These are phyloP conservation scores for Exophiala viscosa DNA, from an alignment of 2,329 filamentous ascomycete genomes.

Conservation along the genomic window DNA sequence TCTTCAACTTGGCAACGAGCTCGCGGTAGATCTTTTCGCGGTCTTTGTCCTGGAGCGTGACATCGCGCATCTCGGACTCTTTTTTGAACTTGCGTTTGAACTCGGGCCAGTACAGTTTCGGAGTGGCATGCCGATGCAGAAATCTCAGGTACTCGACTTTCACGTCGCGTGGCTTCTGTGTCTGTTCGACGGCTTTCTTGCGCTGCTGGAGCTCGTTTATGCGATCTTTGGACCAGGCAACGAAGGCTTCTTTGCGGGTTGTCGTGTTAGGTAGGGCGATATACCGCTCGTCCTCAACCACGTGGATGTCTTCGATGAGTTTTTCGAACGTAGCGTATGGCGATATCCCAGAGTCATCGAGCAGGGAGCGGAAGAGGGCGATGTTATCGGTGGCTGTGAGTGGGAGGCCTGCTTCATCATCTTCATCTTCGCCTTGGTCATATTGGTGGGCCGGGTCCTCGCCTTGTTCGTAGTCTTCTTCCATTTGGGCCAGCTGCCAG, in stretches of 20 bases:
- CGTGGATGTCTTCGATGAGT: conserved; percentile 72
- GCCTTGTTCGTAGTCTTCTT: conserved; percentile 70
- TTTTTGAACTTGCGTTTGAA: conserved; percentile 89
- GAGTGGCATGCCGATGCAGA: conserved; percentile 74
- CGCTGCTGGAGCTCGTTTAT: conserved; percentile 69
- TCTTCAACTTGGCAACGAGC: conserved; percentile 44
- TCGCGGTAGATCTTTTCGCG: conserved; percentile 49
- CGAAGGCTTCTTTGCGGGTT: conserved; percentile 75
- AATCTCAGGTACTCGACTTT: conserved; percentile 77
- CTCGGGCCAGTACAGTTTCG: conserved; percentile 95
- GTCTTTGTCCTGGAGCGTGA: conserved; percentile 45
- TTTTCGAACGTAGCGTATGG: conserved; percentile 92
- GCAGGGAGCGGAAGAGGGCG: conserved; percentile 76
- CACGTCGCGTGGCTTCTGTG: conserved; percentile 54
- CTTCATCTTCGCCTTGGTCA: conserved; percentile 53
- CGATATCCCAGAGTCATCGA: conserved; percentile 76
- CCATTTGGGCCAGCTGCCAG: conserved; percentile 86
- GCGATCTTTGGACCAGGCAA: conserved; percentile 74
- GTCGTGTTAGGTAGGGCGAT: conserved; percentile 78
- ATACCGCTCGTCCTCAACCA: conserved; percentile 84
- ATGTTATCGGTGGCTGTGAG: conserved; percentile 73
- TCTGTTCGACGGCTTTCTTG: conserved; percentile 47
- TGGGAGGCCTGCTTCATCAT: conserved; percentile 66
- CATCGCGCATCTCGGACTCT: conserved; percentile 65
- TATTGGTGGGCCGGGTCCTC: conserved; percentile 71